Evolutionary conservation across 345 rosid genomes (phyloP), one percentile per base, ranked within the genome.

Genomic region (Aquilaria sinensis): DNA sequence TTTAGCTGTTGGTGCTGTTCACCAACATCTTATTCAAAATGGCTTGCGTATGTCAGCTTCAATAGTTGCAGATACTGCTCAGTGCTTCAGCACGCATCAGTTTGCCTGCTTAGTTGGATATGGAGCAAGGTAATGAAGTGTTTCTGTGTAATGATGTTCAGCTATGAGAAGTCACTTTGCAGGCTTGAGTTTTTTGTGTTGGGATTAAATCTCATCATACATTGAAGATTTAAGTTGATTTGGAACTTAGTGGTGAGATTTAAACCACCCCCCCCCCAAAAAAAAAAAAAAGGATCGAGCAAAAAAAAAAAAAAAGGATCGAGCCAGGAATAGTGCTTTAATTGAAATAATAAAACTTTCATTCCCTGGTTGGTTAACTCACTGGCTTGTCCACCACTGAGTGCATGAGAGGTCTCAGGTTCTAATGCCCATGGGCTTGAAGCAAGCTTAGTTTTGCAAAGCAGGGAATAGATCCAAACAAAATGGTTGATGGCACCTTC

Each of bases 1-100:
- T 75, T 85, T 94, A 77, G 97, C 99, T 65, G 97, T 94, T 58
- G 99, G 97, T 15, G 92, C 99, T 41, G 90, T 94, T 60, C 99
- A 90, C 78, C 99, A 94, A 73, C 99, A 94, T 85, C 99, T 94
- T 72, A 90, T 94, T 74, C 91, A 94, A 75, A 94, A 94, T 69
- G 97, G 99, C 56, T 71, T 90, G 76, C 79, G 99, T 53, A 88
- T 86, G 96, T 90, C 95, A 62, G 88, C 95, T 74, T 94, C 97
- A 61, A 86, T 94, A 56, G 80, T 94, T 58, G 97, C 93, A 37
- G 97, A 94, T 63, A 94, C 96, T 33, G 97, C 97, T 37, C 99
- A 94, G 72, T 94, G 99, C 75, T 94, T 94, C 80, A 94, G 97
- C 73, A 94, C 99, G 4, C 99, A 94, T 86, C 99, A 94, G 49